Conservation (phyloP, 2,329 filamentous ascomycete species). For the Harringtonia aguacate region DNA sequence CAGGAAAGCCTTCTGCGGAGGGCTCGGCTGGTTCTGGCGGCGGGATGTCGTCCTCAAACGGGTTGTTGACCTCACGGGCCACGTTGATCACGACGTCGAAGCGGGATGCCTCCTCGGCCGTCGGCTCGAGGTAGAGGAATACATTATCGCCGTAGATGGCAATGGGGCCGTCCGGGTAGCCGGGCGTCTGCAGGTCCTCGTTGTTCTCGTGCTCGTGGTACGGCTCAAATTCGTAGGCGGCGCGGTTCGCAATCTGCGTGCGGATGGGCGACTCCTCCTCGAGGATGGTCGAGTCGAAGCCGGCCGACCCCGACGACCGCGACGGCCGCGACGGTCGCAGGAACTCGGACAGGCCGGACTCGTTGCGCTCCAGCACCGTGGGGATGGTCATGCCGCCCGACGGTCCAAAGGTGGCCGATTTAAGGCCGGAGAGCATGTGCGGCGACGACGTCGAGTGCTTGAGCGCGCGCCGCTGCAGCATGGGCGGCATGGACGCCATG, state of each 20-base stretch:
- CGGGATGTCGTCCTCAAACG: conserved; percentile 56
- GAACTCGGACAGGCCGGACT: conserved; percentile 48
- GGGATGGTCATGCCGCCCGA: conserved; percentile 54
- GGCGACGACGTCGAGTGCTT: conserved; percentile 60
- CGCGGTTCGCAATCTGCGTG: conserved; percentile 50
- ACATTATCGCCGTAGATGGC: conserved; percentile 72
- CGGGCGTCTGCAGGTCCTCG: conserved; percentile 70
- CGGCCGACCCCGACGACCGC: conserved; percentile 22
- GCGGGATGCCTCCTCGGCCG: conserved; percentile 61
- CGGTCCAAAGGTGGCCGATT: conserved; percentile 50
- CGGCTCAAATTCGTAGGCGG: conserved; percentile 47
- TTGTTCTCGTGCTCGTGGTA: conserved; percentile 59
- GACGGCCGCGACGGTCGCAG: conserved; percentile 41
- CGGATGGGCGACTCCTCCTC: conserved; percentile 50
- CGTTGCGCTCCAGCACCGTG: conserved; percentile 47
- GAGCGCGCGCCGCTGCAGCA: conserved; percentile 49
- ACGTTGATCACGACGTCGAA: conserved; percentile 84
- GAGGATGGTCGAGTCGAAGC: conserved; percentile 32
- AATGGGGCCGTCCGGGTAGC: conserved; percentile 73
- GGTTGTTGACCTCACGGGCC: conserved; percentile 70
- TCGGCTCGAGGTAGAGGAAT: conserved; percentile 71
- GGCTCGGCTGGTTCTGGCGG: conserved; percentile 19
- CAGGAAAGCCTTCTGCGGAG: not conserved
- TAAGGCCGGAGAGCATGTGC: conserved; percentile 50
- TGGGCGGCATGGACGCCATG: conserved; percentile 32